These are phyloP conservation scores for Desmodesmus armatus DNA, from an alignment of 139 green algal species.

Conservation along the genomic window DNA sequence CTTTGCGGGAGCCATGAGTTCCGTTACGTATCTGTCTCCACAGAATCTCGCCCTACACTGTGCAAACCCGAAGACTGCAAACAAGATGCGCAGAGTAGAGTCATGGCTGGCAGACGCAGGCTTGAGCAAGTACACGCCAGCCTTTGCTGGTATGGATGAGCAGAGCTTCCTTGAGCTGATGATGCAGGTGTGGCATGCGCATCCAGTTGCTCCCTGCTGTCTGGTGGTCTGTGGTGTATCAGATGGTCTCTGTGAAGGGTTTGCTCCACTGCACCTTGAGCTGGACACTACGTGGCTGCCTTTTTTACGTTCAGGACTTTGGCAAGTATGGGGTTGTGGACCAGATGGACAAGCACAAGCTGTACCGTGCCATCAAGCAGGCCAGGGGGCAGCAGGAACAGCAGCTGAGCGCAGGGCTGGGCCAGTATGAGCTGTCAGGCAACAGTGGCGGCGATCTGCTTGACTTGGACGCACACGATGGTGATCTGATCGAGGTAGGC, in stretches of 20 bases:
- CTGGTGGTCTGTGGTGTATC: neutral
- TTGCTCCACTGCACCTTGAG: conserved; percentile 15
- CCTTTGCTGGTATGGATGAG: conserved; percentile 56
- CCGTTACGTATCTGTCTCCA: no score
- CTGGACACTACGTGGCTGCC: conserved; percentile 7
- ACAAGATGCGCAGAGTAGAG: neutral
- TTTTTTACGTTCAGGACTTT: conserved; percentile 80
- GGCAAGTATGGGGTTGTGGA: conserved; percentile 72
- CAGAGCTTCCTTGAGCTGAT: conserved; percentile 58
- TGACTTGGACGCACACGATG: conserved; percentile 84
- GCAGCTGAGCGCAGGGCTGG: conserved; percentile 8
- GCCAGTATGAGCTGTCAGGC: neutral
- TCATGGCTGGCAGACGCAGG: conserved; percentile 61
- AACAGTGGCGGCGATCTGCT: conserved; percentile 60
- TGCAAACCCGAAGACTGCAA: no score
- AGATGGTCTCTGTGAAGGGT: no score
- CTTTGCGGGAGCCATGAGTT: no score
- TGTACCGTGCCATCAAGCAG: conserved; percentile 81
- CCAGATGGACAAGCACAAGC: conserved; percentile 82
- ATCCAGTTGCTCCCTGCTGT: conserved; percentile 1
- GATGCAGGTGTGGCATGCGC: no score
- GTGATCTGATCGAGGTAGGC: conserved; percentile 64
- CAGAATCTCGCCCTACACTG: no score
- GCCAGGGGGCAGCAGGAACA: conserved; percentile 3
- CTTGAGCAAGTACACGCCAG: conserved; percentile 48